Percentiles rank a stretch among this genome's conserved stretches.
phyloP scores from a whole-genome alignment of 2,329 filamentous ascomycete genomes.

The Monosporascus sp. region DNA sequence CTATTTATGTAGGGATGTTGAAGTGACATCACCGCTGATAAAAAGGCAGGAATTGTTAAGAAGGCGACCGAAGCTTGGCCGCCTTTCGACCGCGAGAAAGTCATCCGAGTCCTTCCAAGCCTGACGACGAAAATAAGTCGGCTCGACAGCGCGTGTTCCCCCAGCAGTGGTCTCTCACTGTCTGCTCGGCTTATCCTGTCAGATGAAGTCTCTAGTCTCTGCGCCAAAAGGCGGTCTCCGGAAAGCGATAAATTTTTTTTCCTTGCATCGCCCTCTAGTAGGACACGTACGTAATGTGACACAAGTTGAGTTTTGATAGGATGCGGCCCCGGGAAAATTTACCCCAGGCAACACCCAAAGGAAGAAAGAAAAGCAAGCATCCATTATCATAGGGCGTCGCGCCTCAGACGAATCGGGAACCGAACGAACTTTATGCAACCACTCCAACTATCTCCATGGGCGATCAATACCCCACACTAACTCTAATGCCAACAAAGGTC shows the following conservation, averaged over 20 bases:
- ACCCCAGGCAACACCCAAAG: neutral
- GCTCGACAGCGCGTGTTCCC: neutral
- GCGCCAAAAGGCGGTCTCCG: no score
- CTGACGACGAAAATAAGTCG: neutral
- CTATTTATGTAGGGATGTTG: neutral
- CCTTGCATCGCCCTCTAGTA: no score
- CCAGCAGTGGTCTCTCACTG: no score
- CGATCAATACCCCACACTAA: neutral
- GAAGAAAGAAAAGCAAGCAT: neutral
- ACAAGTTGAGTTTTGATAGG: no score
- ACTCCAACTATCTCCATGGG: neutral
- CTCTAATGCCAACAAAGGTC: no score
- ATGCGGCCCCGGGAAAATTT: neutral
- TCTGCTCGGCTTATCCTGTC: no score
- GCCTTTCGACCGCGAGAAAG: neutral
- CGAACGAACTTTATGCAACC: neutral
- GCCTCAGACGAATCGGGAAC: neutral
- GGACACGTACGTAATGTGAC: no score
- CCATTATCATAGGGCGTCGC: neutral
- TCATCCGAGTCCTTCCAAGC: neutral
- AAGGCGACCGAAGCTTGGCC: no score
- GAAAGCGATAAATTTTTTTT: no score
- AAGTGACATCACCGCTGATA: neutral
- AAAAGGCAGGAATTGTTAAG: neutral
- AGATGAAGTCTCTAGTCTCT: no score